These are phyloP conservation scores for Erysiphe pulchra DNA, from an alignment of 2,329 filamentous ascomycete genomes.

Conservation along the genomic window DNA sequence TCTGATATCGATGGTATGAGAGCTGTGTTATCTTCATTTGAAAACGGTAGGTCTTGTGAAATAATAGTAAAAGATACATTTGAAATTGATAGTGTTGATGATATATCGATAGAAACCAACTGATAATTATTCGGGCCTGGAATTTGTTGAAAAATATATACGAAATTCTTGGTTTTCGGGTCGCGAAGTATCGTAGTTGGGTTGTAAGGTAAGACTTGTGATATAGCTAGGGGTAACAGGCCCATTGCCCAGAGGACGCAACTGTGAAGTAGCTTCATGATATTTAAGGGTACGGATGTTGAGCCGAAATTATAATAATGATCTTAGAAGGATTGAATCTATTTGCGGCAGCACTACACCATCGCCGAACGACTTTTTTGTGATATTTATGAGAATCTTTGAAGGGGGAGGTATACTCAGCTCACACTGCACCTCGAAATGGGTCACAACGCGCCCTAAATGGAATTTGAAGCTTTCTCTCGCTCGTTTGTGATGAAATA, in stretches of 20 bases:
- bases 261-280: background rate
- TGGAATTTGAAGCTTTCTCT: too few species aligned
- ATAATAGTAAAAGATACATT: constrained; percentile 22
- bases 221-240: background rate
- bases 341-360: background rate
- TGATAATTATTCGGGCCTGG: constrained; percentile 15
- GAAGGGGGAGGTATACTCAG: too few species aligned
- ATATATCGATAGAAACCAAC: constrained; percentile 41
- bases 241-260: background rate
- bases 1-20: constrained; percentile 43
- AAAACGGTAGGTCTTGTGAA: constrained; percentile 34
- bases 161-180: constrained; percentile 23
- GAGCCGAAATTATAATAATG: too few species aligned
- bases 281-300: background rate
- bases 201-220: constrained; percentile 42
- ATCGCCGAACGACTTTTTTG: background rate
- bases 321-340: too few species aligned
- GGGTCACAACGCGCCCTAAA: too few species aligned
- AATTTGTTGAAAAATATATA: constrained; percentile 39
- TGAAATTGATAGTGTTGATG: constrained; percentile 25
- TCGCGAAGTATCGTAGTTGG: constrained; percentile 42
- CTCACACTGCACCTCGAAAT: too few species aligned
- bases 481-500: too few species aligned
- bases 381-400: too few species aligned
- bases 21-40: constrained; percentile 24